Conservation (phyloP, 2,329 filamentous ascomycete species). For the Phialemoniopsis sp. region DNA sequence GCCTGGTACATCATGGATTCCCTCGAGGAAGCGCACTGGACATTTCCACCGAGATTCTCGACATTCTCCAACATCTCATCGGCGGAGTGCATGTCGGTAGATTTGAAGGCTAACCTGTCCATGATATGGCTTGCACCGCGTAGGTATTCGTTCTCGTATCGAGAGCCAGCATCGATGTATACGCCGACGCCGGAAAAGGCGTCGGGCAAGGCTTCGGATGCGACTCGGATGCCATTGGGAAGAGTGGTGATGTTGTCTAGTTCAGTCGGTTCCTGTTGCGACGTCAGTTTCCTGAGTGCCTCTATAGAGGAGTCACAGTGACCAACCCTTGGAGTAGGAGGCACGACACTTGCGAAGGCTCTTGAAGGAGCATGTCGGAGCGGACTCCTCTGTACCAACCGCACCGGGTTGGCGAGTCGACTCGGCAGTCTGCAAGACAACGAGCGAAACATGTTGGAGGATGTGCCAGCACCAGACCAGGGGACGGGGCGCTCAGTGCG, state of each 20-base stretch:
- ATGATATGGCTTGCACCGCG: constrained; percentile 94
- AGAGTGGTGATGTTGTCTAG: constrained; percentile 85
- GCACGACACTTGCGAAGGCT: constrained; percentile 4
- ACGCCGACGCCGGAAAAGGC: constrained; percentile 94
- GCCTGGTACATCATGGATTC: constrained; percentile 99
- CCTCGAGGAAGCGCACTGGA: constrained; percentile 91
- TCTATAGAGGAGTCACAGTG: neutral
- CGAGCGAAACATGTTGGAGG: constrained; percentile 2
- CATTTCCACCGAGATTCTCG: constrained; percentile 88
- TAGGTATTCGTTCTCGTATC: constrained; percentile 83
- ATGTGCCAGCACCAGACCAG: no score
- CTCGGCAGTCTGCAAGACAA: constrained; percentile 1
- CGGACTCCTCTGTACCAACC: neutral
- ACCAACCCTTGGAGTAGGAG: constrained; percentile 4
- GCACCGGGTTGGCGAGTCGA: neutral
- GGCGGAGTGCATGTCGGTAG: constrained; percentile 65
- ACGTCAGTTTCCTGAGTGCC: constrained; percentile 8
- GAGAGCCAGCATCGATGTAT: constrained; percentile 91
- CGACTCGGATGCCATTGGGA: constrained; percentile 88
- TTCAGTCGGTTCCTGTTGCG: constrained; percentile 70
- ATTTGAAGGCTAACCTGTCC: constrained; percentile 93
- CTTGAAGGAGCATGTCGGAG: neutral
- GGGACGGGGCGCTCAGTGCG: no score
- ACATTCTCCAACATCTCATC: constrained; percentile 86
- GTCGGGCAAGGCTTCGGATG: constrained; percentile 89